Base-by-base conservation (phyloP, 495 filamentous ascomycete genomes). In the Mycothermus thermophilus region DNA sequence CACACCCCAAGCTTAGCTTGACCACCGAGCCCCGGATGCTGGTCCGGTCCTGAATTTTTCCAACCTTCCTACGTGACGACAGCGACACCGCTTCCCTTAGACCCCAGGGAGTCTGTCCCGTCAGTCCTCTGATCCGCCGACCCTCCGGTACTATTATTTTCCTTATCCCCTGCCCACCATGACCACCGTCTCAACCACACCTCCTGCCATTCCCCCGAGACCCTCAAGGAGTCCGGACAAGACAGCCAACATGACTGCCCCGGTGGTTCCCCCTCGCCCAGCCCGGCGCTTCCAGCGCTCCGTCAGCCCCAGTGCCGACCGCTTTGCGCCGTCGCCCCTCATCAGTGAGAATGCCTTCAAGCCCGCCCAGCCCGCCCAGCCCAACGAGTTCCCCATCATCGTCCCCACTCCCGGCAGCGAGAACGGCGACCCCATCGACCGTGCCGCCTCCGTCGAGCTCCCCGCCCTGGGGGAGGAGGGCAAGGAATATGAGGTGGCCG, bases 401-500 rank as follows among this genome's bases (percentile, higher is more conserved):
- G n/a, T n/a, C n/a, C n/a, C 71, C 24, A 50, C 44, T 44, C 62
- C 44, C 38, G 54, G 63, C 18, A 61, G 63, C 29, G 55, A 59
- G 40, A 65, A 68, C 19, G 62, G 67, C 41, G 66, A 69, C 14
- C 51, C 48, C 11, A 39, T 53, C 21, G 70, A 76, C 20, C 79
- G 82, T 22, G 74, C 82, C 3, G 76, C 77, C 22, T 90, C 81
- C 49, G 78, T 87, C 31, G 72, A 75, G 20, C 74, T 93, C 47
- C 85, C 86, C 13, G 80, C 81, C 2, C 65, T 93, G 34, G 87
- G 87, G 20, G 77, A 93, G 54, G 87, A 95, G 59, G 87, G 87
- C 35, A 75, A 64, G 39, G 87, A 95, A 60, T 95, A 95, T 56
- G 81, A 72, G 15, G 52, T 84, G 33, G 46, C 57, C 30, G 46